Evolutionary conservation across 352 stramenopile genomes (phyloP), one percentile per base, ranked within the genome.

Genomic region (Pythium guiyangense): DNA sequence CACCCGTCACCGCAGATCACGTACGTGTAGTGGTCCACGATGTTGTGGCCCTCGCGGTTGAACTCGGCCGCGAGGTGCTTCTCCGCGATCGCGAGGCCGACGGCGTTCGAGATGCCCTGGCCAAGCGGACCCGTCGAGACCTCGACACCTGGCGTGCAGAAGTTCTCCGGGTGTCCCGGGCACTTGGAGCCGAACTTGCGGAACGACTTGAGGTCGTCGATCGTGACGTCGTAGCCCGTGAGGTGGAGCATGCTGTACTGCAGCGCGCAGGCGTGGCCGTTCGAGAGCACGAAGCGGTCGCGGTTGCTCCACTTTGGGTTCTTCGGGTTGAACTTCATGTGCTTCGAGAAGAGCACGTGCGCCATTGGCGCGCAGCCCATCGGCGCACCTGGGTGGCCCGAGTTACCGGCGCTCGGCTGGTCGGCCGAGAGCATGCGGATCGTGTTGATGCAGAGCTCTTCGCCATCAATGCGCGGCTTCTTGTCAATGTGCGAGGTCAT

Each of bases 211-310:
- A 99, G 83, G 73, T 99, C 95, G n/a, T 99, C 96, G 43, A 99
- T 81, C 31, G 82, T 79, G 22, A 98, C 66, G 66, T 97, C 90
- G 78, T 96, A 97, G 56, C 97, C 97, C 48, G 89, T 96, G 31
- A 99, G 84, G 76, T 99, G 94, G 58, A 99, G 85, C 97, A 99
- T 99, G 46, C 86, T 91, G 84, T 99, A 99, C 73, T 98, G 96
- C 54, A 99, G 86, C 37, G 97, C 96, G 79, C 97, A 99, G 34
- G 92, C 95, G 77, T 99, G 97, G 59, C 97, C 97, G 74, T 99
- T 99, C 50, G 90, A 98, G 52, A 99, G 85, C 53, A 99, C 94
- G 72, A 99, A 99, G 68, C 97, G 96, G 84, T 99, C 97, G 44
- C 97, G 95, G 76, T 98, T 98, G 73, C 85, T 94, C 88, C 86